These are phyloP conservation scores for Aspergillus quadrilineatus DNA, from an alignment of 2,329 filamentous ascomycete genomes.

Conservation along the genomic window DNA sequence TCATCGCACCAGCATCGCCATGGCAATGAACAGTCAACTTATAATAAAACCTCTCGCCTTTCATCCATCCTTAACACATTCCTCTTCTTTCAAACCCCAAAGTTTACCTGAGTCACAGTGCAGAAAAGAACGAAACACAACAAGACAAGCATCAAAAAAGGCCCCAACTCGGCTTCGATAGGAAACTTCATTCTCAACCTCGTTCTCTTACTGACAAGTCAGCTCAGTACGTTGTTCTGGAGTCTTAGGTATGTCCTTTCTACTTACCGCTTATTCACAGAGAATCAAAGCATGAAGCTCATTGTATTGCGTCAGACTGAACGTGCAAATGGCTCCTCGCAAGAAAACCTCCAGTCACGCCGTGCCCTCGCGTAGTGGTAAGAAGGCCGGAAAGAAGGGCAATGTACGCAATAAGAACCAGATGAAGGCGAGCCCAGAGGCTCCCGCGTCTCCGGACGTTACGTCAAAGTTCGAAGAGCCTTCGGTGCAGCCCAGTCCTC, in stretches of 20 bases:
- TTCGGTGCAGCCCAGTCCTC: background rate
- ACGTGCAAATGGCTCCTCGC: background rate
- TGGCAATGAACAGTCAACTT: background rate
- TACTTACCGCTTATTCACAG: background rate
- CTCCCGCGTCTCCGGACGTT: background rate
- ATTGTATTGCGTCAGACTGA: background rate
- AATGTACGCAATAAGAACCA: background rate
- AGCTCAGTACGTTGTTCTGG: background rate
- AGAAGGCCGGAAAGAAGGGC: background rate
- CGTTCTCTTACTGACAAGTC: background rate
- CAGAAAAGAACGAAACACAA: background rate
- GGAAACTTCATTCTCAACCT: background rate
- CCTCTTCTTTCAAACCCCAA: background rate
- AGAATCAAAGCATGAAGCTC: background rate
- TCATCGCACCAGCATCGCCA: conserved; percentile 6
- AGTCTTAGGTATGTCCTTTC: background rate
- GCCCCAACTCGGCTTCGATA: background rate
- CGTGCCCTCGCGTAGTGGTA: background rate
- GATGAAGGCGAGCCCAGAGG: background rate
- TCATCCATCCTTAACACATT: background rate
- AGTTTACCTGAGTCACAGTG: background rate
- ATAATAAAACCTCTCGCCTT: background rate
- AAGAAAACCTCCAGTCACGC: background rate
- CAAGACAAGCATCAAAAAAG: background rate
- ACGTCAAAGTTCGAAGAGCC: background rate